These are phyloP conservation scores for Emericellopsis cladophorae DNA, from an alignment of 2,329 filamentous ascomycete genomes.

Conservation along the genomic window DNA sequence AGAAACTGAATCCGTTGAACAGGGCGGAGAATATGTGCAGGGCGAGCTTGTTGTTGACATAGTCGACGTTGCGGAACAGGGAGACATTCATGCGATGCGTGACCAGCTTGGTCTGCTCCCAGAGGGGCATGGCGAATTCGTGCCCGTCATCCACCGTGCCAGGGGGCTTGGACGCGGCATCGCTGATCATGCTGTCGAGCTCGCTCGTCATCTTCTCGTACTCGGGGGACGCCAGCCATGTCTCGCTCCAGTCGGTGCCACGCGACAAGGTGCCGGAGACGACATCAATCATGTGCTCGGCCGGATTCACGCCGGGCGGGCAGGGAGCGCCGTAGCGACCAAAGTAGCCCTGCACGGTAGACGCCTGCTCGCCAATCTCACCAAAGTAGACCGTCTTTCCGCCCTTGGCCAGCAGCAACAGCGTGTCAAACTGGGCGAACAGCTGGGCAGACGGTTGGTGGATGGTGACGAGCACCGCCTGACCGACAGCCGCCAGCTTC, in stretches of 20 bases:
- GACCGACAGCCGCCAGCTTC: conserved; percentile 43
- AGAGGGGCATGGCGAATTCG: conserved; percentile 61
- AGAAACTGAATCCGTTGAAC: conserved; percentile 51
- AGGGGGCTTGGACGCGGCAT: conserved; percentile 32
- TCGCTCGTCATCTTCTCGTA: conserved; percentile 42
- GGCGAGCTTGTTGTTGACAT: conserved; percentile 50
- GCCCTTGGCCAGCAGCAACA: conserved; percentile 6
- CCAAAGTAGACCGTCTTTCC: conserved; percentile 55
- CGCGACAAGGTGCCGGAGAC: conserved; percentile 35
- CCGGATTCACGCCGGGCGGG: conserved; percentile 51
- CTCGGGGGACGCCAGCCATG: conserved; percentile 55
- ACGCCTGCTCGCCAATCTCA: conserved; percentile 44
- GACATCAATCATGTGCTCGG: conserved; percentile 62
- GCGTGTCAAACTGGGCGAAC: conserved; percentile 4
- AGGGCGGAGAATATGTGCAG: conserved; percentile 41
- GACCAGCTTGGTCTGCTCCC: conserved; percentile 50
- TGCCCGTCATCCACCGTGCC: conserved; percentile 36
- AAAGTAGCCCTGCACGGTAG: conserved; percentile 50
- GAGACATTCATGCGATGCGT: conserved; percentile 48
- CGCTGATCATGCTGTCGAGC: conserved; percentile 48
- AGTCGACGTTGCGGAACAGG: conserved; percentile 54
- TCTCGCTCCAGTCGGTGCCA: conserved; percentile 50
- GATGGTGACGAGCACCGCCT: conserved; percentile 47
- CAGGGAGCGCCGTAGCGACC: conserved; percentile 52
- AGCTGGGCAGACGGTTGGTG: conserved; percentile 38